phyloP scores from a whole-genome alignment of 2,329 filamentous ascomycete genomes.

The Allantophomopsis lycopodina region DNA sequence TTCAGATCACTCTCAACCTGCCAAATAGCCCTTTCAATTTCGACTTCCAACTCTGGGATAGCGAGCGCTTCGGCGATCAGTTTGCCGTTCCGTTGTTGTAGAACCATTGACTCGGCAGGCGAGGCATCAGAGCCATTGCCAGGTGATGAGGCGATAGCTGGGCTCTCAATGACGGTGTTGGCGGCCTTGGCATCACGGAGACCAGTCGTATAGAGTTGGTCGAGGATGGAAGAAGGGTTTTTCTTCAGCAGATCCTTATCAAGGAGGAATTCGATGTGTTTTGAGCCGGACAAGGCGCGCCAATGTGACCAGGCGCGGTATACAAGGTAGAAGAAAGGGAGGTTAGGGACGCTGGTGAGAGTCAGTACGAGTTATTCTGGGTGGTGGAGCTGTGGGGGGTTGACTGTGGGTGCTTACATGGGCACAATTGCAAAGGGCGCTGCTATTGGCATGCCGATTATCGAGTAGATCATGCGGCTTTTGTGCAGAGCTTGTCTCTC shows the following conservation, averaged over 20 bases:
- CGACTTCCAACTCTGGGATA: conserved; percentile 56
- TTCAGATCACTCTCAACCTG: conserved; percentile 42
- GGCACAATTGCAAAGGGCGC: conserved; percentile 75
- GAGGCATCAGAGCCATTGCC: conserved; percentile 8
- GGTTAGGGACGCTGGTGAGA: conserved; percentile 60
- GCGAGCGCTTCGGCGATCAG: conserved; percentile 46
- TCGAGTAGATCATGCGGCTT: conserved; percentile 65
- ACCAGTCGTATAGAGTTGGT: conserved; percentile 49
- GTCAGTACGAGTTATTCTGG: conserved; percentile 3
- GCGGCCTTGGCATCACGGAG: conserved; percentile 2
- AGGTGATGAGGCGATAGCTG: conserved; percentile 10
- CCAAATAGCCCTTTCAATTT: conserved; percentile 63
- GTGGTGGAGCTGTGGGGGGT: not conserved
- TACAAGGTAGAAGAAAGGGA: conserved; percentile 91
- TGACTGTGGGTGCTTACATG: conserved; percentile 43
- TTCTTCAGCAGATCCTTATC: conserved; percentile 56
- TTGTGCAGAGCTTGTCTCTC: conserved; percentile 71
- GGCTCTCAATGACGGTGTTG: conserved; percentile 7
- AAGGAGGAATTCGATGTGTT: conserved; percentile 71
- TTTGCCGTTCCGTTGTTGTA: conserved; percentile 38
- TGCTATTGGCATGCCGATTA: conserved; percentile 71
- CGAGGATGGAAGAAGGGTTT: conserved; percentile 53
- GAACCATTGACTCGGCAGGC: conserved; percentile 23
- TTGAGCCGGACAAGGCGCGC: conserved; percentile 72
- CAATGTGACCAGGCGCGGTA: conserved; percentile 91